These are phyloP conservation scores for Oryza glumipatula DNA, from an alignment of 176 grass and related monocot species.

Conservation along the genomic window DNA sequence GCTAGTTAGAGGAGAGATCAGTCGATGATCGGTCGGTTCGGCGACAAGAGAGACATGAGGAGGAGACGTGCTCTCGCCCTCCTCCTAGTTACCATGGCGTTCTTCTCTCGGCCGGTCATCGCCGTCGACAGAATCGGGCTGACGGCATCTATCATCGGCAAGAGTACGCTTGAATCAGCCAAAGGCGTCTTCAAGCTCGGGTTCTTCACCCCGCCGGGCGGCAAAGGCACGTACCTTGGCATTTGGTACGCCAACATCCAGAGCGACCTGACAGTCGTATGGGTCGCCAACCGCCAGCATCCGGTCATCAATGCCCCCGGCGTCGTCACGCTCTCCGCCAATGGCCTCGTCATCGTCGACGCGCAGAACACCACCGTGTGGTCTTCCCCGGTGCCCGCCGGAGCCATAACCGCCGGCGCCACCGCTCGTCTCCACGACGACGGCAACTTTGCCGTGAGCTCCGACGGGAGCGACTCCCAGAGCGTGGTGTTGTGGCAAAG, in stretches of 20 bases:
- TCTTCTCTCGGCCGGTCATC: background rate
- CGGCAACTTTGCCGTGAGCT: slow-evolving; percentile 50
- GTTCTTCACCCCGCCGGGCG: slow-evolving; percentile 58
- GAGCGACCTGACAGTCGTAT: slow-evolving; percentile 19
- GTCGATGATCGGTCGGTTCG: background rate
- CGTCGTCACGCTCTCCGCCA: slow-evolving; percentile 30
- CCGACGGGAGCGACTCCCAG: slow-evolving; percentile 23
- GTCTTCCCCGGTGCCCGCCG: slow-evolving; percentile 24
- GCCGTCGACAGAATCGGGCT: slow-evolving; percentile 25
- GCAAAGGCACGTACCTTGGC: slow-evolving; percentile 41
- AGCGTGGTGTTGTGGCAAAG: slow-evolving; percentile 59
- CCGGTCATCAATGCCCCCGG: slow-evolving; percentile 24
- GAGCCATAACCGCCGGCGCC: background rate
- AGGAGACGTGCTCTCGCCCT: background rate
- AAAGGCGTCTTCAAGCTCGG: slow-evolving; percentile 52
- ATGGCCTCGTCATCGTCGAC: slow-evolving; percentile 42
- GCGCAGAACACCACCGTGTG: slow-evolving; percentile 33
- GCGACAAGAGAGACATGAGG: slow-evolving; percentile 18
- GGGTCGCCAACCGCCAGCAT: slow-evolving; percentile 54
- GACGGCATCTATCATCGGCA: slow-evolving; percentile 25
- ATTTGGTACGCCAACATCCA: slow-evolving; percentile 48
- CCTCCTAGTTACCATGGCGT: background rate
- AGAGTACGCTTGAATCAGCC: slow-evolving; percentile 54
- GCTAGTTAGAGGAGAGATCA: background rate
- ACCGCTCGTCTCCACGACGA: slow-evolving; percentile 14